These are phyloP conservation scores for Neurospora sp. DNA, from an alignment of 495 filamentous ascomycete species.

Conservation along the genomic window DNA sequence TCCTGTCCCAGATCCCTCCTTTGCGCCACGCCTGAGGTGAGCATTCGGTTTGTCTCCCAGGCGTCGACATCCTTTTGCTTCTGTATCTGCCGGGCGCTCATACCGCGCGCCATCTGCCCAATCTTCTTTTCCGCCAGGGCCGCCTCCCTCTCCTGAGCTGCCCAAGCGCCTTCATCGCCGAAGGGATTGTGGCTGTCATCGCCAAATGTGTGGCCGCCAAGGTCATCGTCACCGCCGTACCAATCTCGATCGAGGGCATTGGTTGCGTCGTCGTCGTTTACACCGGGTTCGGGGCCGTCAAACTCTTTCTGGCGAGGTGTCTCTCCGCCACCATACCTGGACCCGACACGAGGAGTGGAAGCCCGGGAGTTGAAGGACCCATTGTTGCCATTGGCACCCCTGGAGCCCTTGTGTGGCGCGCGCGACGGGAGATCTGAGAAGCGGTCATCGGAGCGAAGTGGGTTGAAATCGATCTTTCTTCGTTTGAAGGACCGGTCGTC, in stretches of 20 bases:
- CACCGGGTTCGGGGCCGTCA: conserved; percentile 40
- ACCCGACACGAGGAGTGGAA: conserved; percentile 40
- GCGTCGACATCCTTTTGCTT: conserved; percentile 92
- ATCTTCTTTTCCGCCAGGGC: conserved; percentile 66
- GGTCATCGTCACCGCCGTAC: conserved; percentile 70
- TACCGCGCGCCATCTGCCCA: conserved; percentile 41
- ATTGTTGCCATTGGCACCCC: conserved; percentile 19
- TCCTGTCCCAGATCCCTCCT: conserved; percentile 68
- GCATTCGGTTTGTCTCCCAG: conserved; percentile 98
- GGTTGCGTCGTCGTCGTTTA: conserved; percentile 34
- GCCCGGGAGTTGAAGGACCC: conserved; percentile 29
- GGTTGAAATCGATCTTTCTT: conserved; percentile 51
- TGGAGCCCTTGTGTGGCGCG: conserved; percentile 4
- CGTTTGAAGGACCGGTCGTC: conserved; percentile 48
- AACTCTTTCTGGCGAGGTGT: conserved; percentile 44
- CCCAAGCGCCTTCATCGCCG: conserved; percentile 50
- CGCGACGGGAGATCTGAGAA: conserved; percentile 48
- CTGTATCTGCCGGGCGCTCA: conserved; percentile 64
- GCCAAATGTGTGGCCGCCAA: conserved; percentile 60
- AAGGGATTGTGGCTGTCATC: conserved; percentile 56
- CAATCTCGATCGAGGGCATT: conserved; percentile 78
- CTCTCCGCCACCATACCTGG: conserved; percentile 26
- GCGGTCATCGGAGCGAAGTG: conserved; percentile 43
- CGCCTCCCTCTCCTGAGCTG: conserved; percentile 57
- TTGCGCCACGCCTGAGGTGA: conserved; percentile 91